Evolutionary conservation across 805 yeast species (phyloP), one percentile per base, ranked within the genome.

Genomic region (Candida michaelii): DNA sequence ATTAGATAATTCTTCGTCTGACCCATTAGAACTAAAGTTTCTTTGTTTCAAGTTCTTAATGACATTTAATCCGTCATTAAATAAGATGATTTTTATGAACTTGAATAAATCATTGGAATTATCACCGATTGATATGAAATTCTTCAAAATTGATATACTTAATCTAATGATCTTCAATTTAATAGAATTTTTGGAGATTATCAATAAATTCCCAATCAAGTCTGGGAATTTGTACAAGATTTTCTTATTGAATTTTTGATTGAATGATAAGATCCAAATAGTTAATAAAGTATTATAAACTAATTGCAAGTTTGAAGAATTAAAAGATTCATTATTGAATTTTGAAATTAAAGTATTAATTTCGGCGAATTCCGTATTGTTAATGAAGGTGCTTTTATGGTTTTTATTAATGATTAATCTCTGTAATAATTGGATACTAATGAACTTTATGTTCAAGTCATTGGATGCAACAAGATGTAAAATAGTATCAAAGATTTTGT

Each of bases 141-240:
- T 85, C 54, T 79, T 66, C 50, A 90, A 69, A 30, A 85, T 79
- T 1, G 95, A 82, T 19, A 89, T 73, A n/a, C 93, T 75, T 33
- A 93, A 71, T 59, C 99, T 77, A 24, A 89, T 85, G 42, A 93
- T 80, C 69, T 93, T 93, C 66, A 90, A 95, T 70, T 93, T 93
- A 51, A 91, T 86, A 1, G 97, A 87, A 44, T 80, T 79, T 58
- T 85, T 86, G 21, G 89, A 79, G 36, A 87, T 72, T 30, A 65
- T 63, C 47, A 77, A 72, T 66, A 75, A 73, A 62, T 57, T 71
- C 36, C 69, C 82, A 42, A 77, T 76, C 57, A 76, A 65, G 47
- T 68, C 77, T n/a, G 71, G 79, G 65, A 68, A 87, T 51, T 66
- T 74, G 54, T 65, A 66, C 46, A 71, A 76, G 52, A 76, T 70